Evolutionary conservation across 495 filamentous ascomycete species (phyloP).

Genomic region (Penicillium fimorum): DNA sequence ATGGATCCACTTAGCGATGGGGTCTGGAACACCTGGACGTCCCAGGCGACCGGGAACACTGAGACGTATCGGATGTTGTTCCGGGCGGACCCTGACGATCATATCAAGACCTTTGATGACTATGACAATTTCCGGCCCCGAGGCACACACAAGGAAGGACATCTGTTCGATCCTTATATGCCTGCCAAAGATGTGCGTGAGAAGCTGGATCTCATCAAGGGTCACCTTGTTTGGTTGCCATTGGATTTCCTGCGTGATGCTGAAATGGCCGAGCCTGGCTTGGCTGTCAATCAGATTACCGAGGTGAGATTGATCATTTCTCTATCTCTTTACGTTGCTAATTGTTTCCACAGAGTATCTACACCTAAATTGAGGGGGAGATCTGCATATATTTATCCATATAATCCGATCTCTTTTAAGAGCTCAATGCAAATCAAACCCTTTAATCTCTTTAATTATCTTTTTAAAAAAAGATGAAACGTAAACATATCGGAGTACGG

Average conservation of each 20-base stretch:
- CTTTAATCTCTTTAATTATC: neutral
- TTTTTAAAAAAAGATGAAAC: no score
- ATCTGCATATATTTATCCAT: neutral
- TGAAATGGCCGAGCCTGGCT: constrained; percentile 85
- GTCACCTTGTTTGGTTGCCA: constrained; percentile 95
- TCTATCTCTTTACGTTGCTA: neutral
- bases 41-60: constrained; percentile 73
- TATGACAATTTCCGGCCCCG: constrained; percentile 74
- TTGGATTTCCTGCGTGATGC: constrained; percentile 81
- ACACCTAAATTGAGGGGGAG: constrained; percentile 28
- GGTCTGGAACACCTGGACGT: constrained; percentile 84
- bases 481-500: neutral
- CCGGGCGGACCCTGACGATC: constrained; percentile 88
- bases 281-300: constrained; percentile 70
- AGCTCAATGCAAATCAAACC: neutral
- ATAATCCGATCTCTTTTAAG: neutral
- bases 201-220: constrained; percentile 76
- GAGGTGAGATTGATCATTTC: constrained; percentile 45
- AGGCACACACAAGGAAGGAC: constrained; percentile 71
- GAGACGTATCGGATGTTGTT: constrained; percentile 84
- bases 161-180: constrained; percentile 76
- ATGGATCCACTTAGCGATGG: constrained; percentile 76
- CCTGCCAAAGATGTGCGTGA: constrained; percentile 65
- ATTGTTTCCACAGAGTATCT: constrained; percentile 39
- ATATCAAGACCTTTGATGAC: constrained; percentile 83